These are phyloP conservation scores for Hirsutella thompsonii DNA, from an alignment of 2,329 filamentous ascomycete genomes.

Conservation along the genomic window DNA sequence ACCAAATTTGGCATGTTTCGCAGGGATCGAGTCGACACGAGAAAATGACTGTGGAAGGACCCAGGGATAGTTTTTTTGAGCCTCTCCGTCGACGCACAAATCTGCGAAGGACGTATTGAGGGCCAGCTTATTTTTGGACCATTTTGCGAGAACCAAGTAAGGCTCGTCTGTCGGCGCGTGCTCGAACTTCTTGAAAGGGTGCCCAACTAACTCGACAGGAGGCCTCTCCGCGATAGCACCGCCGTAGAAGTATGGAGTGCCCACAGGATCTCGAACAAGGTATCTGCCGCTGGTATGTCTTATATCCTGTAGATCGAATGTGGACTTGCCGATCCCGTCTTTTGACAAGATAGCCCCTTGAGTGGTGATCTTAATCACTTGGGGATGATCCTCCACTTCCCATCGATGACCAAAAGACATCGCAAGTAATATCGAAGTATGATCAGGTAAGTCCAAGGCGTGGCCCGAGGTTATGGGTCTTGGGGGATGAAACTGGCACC, in stretches of 20 bases:
- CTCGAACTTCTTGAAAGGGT: conserved; percentile 21
- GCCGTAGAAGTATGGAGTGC: conserved; percentile 27
- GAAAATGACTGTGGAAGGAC: conserved; percentile 35
- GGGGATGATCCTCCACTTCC: conserved; percentile 21
- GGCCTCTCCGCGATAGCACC: conserved; percentile 32
- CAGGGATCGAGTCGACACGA: conserved; percentile 32
- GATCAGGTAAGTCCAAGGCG: conserved; percentile 17
- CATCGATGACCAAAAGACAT: conserved; percentile 36
- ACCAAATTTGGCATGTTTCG: conserved; percentile 33
- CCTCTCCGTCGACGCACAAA: conserved; percentile 8
- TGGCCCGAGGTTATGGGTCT: conserved; percentile 9
- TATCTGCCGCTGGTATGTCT: conserved; percentile 8
- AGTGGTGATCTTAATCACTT: conserved; percentile 29
- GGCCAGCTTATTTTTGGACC: conserved; percentile 42
- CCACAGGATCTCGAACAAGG: conserved; percentile 26
- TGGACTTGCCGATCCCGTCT: conserved; percentile 16
- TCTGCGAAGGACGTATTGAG: conserved; percentile 32
- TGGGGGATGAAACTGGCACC: conserved; percentile 10
- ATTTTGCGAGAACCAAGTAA: conserved; percentile 34
- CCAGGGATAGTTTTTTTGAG: conserved; percentile 27
- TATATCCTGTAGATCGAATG: conserved; percentile 15
- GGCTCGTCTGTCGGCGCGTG: conserved; percentile 28
- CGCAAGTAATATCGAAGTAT: conserved; percentile 31
- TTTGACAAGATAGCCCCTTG: conserved; percentile 11
- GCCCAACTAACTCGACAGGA: conserved; percentile 21